Evolutionary conservation across 2,329 filamentous ascomycete species (phyloP), one percentile per base, ranked within the genome.

Genomic region (Pseudogymnoascus sp.): DNA sequence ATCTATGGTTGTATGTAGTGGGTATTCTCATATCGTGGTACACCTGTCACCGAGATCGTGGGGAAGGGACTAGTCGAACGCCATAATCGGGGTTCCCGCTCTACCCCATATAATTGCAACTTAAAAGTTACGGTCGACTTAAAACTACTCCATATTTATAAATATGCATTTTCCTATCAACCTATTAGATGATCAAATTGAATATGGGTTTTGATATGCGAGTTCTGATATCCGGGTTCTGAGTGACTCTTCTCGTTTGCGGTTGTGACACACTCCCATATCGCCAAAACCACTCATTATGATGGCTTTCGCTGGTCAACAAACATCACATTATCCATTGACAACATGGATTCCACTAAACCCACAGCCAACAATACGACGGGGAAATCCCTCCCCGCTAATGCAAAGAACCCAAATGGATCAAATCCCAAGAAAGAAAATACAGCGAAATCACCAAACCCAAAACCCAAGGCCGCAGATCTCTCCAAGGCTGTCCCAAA

Each of bases 341-440:
- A 31, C 15, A 53, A 31, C 8, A 53, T 53, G 26, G 26, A 53
- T 53, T 11, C 15, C 15, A 17, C 26, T 17, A 31, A 17, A 53
- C 15, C 23, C 17, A 31, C 15, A 53, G 26, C 15, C 23, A 53
- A 26, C 47, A 53, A 17, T 53, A 17, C 11, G 47, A 31, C 10
- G n/a, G n/a, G 5, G 4, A 31, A 31, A 17, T 5, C 26, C 9
- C 7, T 31, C 9, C 7, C 47, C 7, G 26, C 9, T 3, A 53
- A 31, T 53, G 23, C 80, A 60, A 84, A 83, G 74, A 85, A 84
- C 72, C 80, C 78, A 9, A 76, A 79, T 35, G 78, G 78, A 65
- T 81, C 81, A 13, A 82, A 83, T 71, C 76, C 78, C 62, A 82
- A 82, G 72, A 72, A 75, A 26, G 78, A 79, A 28, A 77, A 76